phyloP scores from a whole-genome alignment of 1,139 yeast genomes.

The Taphrina flavorubra region DNA sequence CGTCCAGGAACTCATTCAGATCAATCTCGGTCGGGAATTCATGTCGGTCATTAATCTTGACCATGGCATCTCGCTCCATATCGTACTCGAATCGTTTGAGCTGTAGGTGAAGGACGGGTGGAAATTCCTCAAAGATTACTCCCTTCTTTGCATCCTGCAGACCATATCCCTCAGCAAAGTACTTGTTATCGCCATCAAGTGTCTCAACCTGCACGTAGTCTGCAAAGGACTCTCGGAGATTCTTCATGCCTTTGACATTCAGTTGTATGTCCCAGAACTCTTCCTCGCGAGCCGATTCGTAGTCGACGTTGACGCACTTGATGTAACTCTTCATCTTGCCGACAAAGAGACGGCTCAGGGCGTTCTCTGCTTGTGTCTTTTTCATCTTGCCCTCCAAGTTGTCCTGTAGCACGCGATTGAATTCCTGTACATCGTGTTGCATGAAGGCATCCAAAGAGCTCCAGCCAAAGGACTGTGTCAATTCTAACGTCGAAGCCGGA shows the following conservation, averaged over 20 bases:
- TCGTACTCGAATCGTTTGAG: slow-evolving; percentile 94
- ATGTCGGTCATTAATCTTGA: slow-evolving; percentile 88
- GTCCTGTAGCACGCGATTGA: slow-evolving; percentile 95
- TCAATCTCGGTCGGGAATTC: slow-evolving; percentile 88
- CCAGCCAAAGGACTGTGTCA: slow-evolving; percentile 96
- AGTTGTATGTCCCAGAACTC: slow-evolving; percentile 98
- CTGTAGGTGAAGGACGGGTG: slow-evolving; percentile 91
- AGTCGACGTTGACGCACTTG: slow-evolving; percentile 91
- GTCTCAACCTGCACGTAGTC: slow-evolving; percentile 88
- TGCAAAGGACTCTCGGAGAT: slow-evolving; percentile 74
- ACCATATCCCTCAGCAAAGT: slow-evolving; percentile 90
- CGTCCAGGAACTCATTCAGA: slow-evolving; percentile 76
- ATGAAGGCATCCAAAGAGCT: slow-evolving; percentile 93
- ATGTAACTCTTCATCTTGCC: slow-evolving; percentile 97
- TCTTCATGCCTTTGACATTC: slow-evolving; percentile 82
- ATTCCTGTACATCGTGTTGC: slow-evolving; percentile 97
- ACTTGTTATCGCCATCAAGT: slow-evolving; percentile 92
- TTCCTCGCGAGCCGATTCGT: slow-evolving; percentile 88
- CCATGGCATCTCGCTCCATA: slow-evolving; percentile 84
- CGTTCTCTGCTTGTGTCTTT: slow-evolving; percentile 80
- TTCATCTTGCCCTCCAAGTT: slow-evolving; percentile 90
- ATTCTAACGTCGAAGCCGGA: slow-evolving; percentile 82
- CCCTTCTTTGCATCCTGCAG: slow-evolving; percentile 97
- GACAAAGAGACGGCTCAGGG: slow-evolving; percentile 81
- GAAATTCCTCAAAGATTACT: slow-evolving; percentile 86